These are phyloP conservation scores for Serendipita sp. DNA, from an alignment of 768 basidiomycete genomes.

Conservation along the genomic window DNA sequence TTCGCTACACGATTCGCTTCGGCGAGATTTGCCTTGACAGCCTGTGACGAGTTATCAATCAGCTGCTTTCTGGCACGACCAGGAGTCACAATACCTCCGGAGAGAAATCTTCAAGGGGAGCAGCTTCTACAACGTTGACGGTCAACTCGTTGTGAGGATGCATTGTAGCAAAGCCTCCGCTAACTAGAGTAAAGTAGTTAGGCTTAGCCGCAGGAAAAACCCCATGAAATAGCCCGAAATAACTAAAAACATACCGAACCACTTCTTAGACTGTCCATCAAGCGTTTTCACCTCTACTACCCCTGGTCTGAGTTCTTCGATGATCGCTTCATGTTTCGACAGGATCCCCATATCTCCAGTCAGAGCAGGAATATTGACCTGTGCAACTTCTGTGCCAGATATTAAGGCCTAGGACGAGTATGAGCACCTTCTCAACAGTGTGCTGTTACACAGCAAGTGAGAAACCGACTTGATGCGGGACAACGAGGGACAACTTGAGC, in stretches of 20 bases:
- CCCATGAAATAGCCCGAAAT: constrained; percentile 5
- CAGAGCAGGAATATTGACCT: constrained; percentile 88
- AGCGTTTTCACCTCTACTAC: constrained; percentile 88
- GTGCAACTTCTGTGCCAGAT: constrained; percentile 79
- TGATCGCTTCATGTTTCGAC: constrained; percentile 95
- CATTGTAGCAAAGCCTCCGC: constrained; percentile 92
- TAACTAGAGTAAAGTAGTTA: constrained; percentile 39
- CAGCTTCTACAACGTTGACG: constrained; percentile 94
- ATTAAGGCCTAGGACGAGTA: constrained; percentile 55
- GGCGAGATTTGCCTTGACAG: constrained; percentile 74
- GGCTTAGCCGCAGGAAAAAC: neutral
- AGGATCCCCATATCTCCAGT: constrained; percentile 99
- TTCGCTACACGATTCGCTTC: constrained; percentile 71
- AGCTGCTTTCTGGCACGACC: neutral
- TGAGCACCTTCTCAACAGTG: constrained; percentile 5
- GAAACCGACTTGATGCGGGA: constrained; percentile 69
- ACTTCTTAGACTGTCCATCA: constrained; percentile 69
- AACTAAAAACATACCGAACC: constrained; percentile 62
- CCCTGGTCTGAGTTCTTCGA: constrained; percentile 89
- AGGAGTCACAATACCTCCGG: constrained; percentile 46
- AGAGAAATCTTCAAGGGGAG: constrained; percentile 81
- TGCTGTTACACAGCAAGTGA: neutral
- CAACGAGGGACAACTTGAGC: constrained; percentile 80
- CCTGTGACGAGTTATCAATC: constrained; percentile 30
- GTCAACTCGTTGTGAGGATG: constrained; percentile 95